Conservation (phyloP, 179 eudicot species). For the Sideroxylon spinosum region DNA sequence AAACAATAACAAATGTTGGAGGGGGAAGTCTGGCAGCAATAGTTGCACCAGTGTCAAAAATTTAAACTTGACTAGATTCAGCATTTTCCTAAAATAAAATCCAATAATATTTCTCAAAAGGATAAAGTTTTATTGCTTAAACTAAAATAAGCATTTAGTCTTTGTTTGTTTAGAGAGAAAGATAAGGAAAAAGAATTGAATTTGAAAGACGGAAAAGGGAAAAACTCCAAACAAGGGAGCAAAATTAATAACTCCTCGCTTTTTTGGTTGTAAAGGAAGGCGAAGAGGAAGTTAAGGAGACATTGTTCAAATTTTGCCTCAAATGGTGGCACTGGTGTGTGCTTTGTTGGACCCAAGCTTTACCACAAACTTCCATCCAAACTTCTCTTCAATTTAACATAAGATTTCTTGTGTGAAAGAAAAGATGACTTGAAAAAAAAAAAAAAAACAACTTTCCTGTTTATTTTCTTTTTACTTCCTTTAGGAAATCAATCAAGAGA, state of each 20-base stretch:
- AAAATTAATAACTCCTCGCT: neutral
- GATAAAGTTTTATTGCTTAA: neutral
- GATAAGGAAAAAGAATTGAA: neutral
- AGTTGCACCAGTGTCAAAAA: neutral
- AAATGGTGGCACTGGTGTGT: neutral
- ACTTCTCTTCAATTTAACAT: neutral
- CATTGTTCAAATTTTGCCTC: neutral
- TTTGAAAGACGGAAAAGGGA: neutral
- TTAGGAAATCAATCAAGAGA: neutral
- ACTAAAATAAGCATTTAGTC: neutral
- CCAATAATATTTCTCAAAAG: neutral
- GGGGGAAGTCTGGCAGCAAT: neutral
- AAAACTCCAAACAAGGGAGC: neutral
- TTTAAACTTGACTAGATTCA: neutral
- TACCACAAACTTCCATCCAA: neutral
- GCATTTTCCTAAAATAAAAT: neutral
- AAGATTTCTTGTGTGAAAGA: neutral
- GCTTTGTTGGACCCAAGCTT: neutral
- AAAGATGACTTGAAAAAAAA: neutral
- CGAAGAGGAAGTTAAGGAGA: neutral
- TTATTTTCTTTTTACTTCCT: neutral
- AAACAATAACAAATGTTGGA: neutral
- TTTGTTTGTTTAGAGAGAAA: neutral
- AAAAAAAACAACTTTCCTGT: too few species aligned
- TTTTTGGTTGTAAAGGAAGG: neutral